Evolutionary conservation across 2,329 filamentous ascomycete genomes (phyloP).

Genomic region (Pezicula rhizophila): DNA sequence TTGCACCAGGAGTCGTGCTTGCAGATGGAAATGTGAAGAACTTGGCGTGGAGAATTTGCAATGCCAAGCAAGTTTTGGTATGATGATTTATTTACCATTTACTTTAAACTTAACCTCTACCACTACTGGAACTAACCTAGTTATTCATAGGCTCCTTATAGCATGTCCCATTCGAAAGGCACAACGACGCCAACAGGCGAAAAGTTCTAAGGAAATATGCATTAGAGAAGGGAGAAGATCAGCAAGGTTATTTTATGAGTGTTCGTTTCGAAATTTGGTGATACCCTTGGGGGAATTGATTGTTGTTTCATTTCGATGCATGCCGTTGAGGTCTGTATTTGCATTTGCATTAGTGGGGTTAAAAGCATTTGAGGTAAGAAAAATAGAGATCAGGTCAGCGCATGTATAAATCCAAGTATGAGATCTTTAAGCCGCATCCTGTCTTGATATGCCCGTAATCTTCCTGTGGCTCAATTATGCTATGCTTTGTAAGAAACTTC

Average conservation of each 20-base stretch:
- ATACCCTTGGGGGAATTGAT: constrained; percentile 1
- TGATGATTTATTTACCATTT: constrained; percentile 7
- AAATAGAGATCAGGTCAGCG: too few species aligned
- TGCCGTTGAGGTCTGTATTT: too few species aligned
- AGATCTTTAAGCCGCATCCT: too few species aligned
- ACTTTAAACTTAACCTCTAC: neutral
- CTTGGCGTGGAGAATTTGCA: constrained; percentile 89
- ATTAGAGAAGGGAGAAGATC: neutral
- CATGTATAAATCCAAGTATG: too few species aligned
- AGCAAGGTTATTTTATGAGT: neutral
- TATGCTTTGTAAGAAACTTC: too few species aligned
- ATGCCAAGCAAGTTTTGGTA: constrained; percentile 91
- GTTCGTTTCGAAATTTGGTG: neutral
- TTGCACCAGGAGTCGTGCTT: constrained; percentile 84
- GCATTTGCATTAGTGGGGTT: too few species aligned
- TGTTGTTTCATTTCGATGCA: too few species aligned
- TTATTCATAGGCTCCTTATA: constrained; percentile 23
- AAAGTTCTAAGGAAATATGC: constrained; percentile 6
- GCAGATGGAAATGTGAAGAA: constrained; percentile 88
- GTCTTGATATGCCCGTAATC: too few species aligned
- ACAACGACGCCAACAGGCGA: constrained; percentile 21
- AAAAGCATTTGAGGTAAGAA: too few species aligned
- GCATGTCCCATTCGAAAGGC: constrained; percentile 27
- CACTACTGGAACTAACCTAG: neutral
- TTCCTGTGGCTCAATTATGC: too few species aligned